Conservation (phyloP, 805 yeast genomes). For the Teunomyces funiuensis region DNA sequence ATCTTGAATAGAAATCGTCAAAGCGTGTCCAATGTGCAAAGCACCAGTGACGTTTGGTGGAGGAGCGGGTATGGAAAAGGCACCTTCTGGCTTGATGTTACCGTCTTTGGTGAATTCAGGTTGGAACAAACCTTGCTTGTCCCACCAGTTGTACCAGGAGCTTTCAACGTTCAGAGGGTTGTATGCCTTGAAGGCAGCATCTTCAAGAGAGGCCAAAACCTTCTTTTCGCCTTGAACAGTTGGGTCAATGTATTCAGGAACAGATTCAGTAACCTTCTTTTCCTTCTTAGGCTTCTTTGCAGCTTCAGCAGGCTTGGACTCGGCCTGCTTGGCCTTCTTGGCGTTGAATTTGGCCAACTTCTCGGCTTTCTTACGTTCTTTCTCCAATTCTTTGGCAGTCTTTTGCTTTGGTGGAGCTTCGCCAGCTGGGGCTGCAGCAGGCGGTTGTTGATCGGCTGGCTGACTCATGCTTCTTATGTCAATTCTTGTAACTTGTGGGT, state of each 20-base stretch:
- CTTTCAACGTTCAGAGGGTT: conserved; percentile 91
- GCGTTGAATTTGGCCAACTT: conserved; percentile 85
- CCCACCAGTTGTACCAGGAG: conserved; percentile 99
- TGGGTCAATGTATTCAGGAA: conserved; percentile 81
- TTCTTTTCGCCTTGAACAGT: conserved; percentile 93
- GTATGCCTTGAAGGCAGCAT: conserved; percentile 91
- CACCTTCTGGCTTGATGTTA: conserved; percentile 73
- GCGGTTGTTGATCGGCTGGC: conserved; percentile 1
- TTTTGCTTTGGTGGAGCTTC: conserved; percentile 43
- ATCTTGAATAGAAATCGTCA: conserved; percentile 94
- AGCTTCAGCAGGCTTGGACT: conserved; percentile 41
- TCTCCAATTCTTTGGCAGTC: conserved; percentile 79
- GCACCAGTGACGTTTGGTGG: conserved; percentile 99
- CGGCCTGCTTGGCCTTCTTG: conserved; percentile 63
- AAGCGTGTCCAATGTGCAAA: conserved; percentile 96
- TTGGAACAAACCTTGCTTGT: conserved; percentile 77
- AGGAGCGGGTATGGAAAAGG: conserved; percentile 93
- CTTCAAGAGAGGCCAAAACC: conserved; percentile 79
- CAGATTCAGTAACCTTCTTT: conserved; percentile 65
- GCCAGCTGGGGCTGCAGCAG: conserved; percentile 12
- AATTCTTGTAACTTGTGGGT: neutral
- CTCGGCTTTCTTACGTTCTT: conserved; percentile 86
- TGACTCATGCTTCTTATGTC: conserved; percentile 11
- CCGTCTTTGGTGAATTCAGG: conserved; percentile 83
- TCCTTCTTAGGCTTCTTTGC: conserved; percentile 66